Conservation (phyloP, 108 stramenopile species). For the Epithemia pelagica region DNA sequence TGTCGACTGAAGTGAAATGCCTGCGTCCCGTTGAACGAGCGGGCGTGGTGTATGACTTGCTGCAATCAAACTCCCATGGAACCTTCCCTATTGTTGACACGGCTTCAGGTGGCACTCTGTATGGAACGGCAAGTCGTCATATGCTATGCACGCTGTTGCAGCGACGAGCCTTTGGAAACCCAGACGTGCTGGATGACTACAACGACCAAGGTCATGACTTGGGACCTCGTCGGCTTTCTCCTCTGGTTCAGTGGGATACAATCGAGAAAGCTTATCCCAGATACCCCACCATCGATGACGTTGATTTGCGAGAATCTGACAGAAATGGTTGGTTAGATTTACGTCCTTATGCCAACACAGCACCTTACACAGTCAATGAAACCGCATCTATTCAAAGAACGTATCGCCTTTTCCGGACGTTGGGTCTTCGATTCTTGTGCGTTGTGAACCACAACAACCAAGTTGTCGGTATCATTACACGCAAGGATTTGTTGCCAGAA, state of each 20-base stretch:
- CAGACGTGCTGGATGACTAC: constrained; percentile 56
- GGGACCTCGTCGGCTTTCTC: constrained; percentile 71
- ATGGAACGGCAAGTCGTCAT: constrained; percentile 82
- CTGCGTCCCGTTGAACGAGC: constrained; percentile 83
- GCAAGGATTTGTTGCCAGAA: constrained; percentile 75
- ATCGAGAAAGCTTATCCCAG: constrained; percentile 91
- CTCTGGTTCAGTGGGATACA: constrained; percentile 90
- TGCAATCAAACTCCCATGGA: constrained; percentile 67
- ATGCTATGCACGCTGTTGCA: constrained; percentile 86
- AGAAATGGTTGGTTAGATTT: constrained; percentile 90
- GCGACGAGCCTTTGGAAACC: constrained; percentile 81
- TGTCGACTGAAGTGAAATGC: constrained; percentile 84
- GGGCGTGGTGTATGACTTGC: constrained; percentile 83
- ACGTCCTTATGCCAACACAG: constrained; percentile 94
- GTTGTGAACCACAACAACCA: constrained; percentile 92
- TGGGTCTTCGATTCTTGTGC: constrained; percentile 91
- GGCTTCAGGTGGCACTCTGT: constrained; percentile 75
- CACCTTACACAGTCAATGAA: constrained; percentile 90
- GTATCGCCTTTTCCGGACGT: constrained; percentile 93
- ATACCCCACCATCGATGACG: constrained; percentile 86
- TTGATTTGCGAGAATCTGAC: constrained; percentile 71
- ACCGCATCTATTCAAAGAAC: constrained; percentile 90
- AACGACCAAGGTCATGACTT: constrained; percentile 37
- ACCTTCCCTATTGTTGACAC: constrained; percentile 95
- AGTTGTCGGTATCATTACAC: constrained; percentile 84